Conservation (phyloP, 1,139 yeast genomes). For the Debaryomyces sp. region DNA sequence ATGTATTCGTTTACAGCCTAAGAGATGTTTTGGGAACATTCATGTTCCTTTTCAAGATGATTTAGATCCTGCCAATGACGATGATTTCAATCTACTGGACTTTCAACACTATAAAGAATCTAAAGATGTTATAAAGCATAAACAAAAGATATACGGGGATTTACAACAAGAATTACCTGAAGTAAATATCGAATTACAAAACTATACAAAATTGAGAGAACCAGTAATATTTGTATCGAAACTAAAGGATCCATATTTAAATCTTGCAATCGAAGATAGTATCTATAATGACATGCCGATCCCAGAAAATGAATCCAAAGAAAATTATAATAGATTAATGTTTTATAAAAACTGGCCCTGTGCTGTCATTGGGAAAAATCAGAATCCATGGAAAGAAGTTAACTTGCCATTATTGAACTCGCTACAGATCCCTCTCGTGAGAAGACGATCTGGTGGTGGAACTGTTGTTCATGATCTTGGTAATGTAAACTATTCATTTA, state of each 20-base stretch:
- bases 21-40: constrained; percentile 15
- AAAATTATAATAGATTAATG: constrained; percentile 55
- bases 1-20: not conserved
- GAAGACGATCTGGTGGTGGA: constrained; percentile 94
- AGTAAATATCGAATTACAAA: constrained; percentile 12
- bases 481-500: constrained; percentile 82
- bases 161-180: not conserved
- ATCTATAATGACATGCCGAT: constrained; percentile 68
- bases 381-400: constrained; percentile 90
- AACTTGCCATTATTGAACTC: constrained; percentile 61
- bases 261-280: constrained; percentile 82
- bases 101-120: constrained; percentile 44
- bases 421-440: constrained; percentile 64
- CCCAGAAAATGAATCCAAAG: constrained; percentile 19
- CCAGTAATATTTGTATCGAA: constrained; percentile 47
- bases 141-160: not conserved
- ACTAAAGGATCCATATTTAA: constrained; percentile 67
- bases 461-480: constrained; percentile 96
- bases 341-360: constrained; percentile 81
- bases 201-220: constrained; percentile 17
- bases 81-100: constrained; percentile 42
- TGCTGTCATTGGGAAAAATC: constrained; percentile 94
- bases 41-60: constrained; percentile 46
- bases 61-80: constrained; percentile 34
- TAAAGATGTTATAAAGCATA: constrained; percentile 21